A percentile compares a stretch with the other conserved stretches of the same genome.
Conservation (phyloP, 768 basidiomycete species). For the Amanita thiersii region DNA sequence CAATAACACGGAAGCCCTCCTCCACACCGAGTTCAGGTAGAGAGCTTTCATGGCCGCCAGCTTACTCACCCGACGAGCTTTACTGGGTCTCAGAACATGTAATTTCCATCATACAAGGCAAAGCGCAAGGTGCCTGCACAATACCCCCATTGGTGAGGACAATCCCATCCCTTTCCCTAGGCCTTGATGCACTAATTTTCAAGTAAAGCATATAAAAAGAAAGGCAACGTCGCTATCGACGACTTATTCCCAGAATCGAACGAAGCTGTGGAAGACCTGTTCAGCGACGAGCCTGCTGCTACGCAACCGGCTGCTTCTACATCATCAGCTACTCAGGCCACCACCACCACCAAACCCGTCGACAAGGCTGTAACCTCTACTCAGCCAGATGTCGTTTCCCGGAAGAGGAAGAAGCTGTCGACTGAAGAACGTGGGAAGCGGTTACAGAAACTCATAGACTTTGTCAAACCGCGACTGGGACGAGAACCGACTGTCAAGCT, state of each 20-base stretch:
- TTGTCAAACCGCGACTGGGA: slow-evolving; percentile 30
- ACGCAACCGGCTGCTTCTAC: slow-evolving; percentile 7
- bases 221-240: slow-evolving; percentile 18
- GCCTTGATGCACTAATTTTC: background rate
- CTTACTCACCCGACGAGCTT: slow-evolving; percentile 1
- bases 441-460: slow-evolving; percentile 27
- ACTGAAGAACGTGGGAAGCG: slow-evolving; percentile 20
- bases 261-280: slow-evolving; percentile 15
- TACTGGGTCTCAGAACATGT: background rate
- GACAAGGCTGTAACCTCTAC: slow-evolving; percentile 6
- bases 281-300: slow-evolving; percentile 9
- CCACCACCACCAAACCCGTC: background rate
- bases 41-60: slow-evolving; percentile 3
- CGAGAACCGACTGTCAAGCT: slow-evolving; percentile 23
- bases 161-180: background rate
- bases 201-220: slow-evolving; percentile 21
- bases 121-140: slow-evolving; percentile 1
- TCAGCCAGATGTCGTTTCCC: background rate
- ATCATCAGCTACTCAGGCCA: background rate
- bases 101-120: background rate
- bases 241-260: slow-evolving; percentile 22
- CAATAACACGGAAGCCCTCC: background rate
- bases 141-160: background rate
- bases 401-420: slow-evolving; percentile 18
- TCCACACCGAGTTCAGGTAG: background rate